These are phyloP conservation scores for Trichoderma sp. DNA, from an alignment of 2,329 filamentous ascomycete species.

Conservation along the genomic window DNA sequence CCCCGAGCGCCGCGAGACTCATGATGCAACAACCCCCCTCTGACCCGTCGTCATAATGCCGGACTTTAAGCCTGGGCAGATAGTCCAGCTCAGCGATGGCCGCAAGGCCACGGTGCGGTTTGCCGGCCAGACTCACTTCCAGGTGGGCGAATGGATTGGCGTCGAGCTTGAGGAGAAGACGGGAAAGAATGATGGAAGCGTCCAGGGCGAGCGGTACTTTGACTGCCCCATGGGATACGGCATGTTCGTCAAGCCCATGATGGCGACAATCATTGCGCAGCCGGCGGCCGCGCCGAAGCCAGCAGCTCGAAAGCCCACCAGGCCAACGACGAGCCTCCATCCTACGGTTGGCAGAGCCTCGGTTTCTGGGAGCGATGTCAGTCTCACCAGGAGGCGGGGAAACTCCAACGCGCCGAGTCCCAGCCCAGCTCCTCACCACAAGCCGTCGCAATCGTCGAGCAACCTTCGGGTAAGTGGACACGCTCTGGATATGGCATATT, in stretches of 20 bases:
- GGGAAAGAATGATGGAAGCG: slow-evolving; percentile 93
- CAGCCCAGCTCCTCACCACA: slow-evolving; percentile 62
- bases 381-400: slow-evolving; percentile 64
- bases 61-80: slow-evolving; percentile 69
- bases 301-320: slow-evolving; percentile 45
- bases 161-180: slow-evolving; percentile 80
- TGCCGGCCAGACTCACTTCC: slow-evolving; percentile 78
- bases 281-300: slow-evolving; percentile 47
- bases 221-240: slow-evolving; percentile 74
- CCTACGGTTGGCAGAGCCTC: slow-evolving; percentile 46
- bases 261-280: slow-evolving; percentile 63
- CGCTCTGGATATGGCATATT: slow-evolving; percentile 21
- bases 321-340: slow-evolving; percentile 58
- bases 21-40: slow-evolving; percentile 41
- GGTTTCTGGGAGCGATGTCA: slow-evolving; percentile 53
- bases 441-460: slow-evolving; percentile 58
- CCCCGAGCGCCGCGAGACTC: slow-evolving; percentile 29
- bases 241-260: slow-evolving; percentile 83
- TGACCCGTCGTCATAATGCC: slow-evolving; percentile 51
- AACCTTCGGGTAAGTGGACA: slow-evolving; percentile 56
- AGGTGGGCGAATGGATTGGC: slow-evolving; percentile 83
- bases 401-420: slow-evolving; percentile 74
- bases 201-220: slow-evolving; percentile 87
- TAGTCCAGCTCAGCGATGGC: slow-evolving; percentile 77
- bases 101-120: slow-evolving; percentile 79